A percentile compares a stretch with the other conserved stretches of the same genome.
These are phyloP conservation scores for Elongisporangium senticosum DNA, from an alignment of 352 stramenopile species.

Conservation along the genomic window DNA sequence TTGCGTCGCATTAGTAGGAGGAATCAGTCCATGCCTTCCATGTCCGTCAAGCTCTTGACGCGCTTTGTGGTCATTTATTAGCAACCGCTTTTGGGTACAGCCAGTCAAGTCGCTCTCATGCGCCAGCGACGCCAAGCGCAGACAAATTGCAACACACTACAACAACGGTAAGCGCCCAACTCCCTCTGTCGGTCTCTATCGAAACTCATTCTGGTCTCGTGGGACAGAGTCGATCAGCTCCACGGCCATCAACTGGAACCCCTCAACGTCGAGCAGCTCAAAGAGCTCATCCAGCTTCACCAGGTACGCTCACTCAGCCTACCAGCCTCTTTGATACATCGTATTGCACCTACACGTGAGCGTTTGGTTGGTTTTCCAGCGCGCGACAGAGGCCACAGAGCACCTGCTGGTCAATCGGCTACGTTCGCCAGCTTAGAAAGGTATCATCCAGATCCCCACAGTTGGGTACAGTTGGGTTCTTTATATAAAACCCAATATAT, in stretches of 20 bases:
- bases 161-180: conserved; percentile 13
- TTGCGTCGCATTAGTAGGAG: conserved; percentile 41
- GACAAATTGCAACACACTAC: background rate
- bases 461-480: background rate
- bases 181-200: background rate
- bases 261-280: conserved; percentile 29
- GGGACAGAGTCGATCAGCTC: conserved; percentile 36
- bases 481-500: background rate
- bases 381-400: conserved; percentile 47
- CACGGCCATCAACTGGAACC: conserved; percentile 30
- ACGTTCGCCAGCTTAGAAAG: background rate
- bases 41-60: too few species aligned
- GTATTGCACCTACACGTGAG: background rate
- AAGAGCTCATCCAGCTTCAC: conserved; percentile 54
- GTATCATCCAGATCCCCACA: background rate
- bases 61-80: background rate
- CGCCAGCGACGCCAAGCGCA: background rate
- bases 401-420: conserved; percentile 25
- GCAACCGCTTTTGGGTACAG: background rate
- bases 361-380: conserved; percentile 15
- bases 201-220: background rate
- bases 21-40: background rate
- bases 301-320: conserved; percentile 23
- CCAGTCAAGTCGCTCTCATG: background rate
- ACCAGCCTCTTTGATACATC: conserved; percentile 1